A percentile compares a stretch with the other conserved stretches of the same genome.
Evolutionary conservation across 2,329 filamentous ascomycete species (phyloP).

Genomic region (Ophiocordyceps camponoti-leonardi): DNA sequence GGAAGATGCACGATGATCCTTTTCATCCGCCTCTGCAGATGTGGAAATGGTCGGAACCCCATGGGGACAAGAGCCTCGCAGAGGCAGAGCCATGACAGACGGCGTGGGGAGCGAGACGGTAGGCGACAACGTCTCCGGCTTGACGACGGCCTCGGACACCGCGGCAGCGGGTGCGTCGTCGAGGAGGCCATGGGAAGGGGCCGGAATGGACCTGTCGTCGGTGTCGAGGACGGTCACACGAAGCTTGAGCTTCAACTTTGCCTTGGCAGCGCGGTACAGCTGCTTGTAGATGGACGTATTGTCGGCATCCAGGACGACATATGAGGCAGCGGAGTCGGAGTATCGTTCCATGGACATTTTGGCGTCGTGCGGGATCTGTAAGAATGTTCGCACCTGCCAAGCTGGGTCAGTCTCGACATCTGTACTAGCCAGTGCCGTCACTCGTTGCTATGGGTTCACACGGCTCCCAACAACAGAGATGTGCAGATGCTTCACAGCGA

Average conservation of each 20-base stretch:
- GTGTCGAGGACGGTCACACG: slow-evolving; percentile 39
- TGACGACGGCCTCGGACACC: not conserved
- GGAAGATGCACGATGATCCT: too few relatives aligned
- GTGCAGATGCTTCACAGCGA: not conserved
- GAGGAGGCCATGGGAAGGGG: not conserved
- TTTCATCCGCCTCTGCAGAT: not conserved
- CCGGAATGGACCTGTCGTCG: slow-evolving; percentile 8
- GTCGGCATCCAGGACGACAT: slow-evolving; percentile 59
- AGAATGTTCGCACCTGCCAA: slow-evolving; percentile 16
- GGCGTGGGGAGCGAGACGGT: not conserved
- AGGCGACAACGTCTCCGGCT: not conserved
- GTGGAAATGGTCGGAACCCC: not conserved
- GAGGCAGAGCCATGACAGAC: not conserved
- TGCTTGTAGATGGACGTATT: slow-evolving; percentile 88
- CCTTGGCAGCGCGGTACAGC: slow-evolving; percentile 89
- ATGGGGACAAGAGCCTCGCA: not conserved
- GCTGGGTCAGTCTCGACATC: not conserved
- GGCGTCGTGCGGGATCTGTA: slow-evolving; percentile 15
- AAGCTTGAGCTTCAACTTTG: slow-evolving; percentile 92
- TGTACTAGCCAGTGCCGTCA: not conserved
- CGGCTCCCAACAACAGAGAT: not conserved
- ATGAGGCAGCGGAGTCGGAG: slow-evolving; percentile 77
- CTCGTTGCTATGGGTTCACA: not conserved
- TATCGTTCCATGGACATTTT: slow-evolving; percentile 67
- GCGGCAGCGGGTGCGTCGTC: not conserved